Evolutionary conservation across 1,284 basidiomycete genomes (phyloP).

Genomic region (Pterula multifida): DNA sequence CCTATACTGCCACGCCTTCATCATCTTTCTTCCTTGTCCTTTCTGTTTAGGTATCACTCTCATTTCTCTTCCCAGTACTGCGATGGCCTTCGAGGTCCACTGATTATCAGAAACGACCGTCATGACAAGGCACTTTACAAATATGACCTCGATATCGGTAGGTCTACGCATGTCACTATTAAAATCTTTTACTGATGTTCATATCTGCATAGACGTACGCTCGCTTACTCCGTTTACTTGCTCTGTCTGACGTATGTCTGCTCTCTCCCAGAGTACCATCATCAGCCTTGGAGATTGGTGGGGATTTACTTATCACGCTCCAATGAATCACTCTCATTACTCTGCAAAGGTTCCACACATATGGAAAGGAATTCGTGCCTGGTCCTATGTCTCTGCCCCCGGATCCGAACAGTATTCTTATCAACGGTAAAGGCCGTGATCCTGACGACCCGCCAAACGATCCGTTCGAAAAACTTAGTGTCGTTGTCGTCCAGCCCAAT

Average conservation of each 20-base stretch:
- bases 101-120: constrained; percentile 7
- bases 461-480: constrained; percentile 9
- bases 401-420: constrained; percentile 6
- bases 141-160: constrained; percentile 8
- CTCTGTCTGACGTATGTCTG: background rate
- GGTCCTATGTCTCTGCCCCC: background rate
- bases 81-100: constrained; percentile 6
- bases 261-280: background rate
- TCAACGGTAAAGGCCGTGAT: constrained; percentile 14
- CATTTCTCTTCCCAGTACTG: constrained; percentile 20
- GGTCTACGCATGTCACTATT: too few relatives aligned
- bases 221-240: background rate
- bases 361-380: background rate
- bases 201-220: constrained; percentile 1
- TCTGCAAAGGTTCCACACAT: background rate
- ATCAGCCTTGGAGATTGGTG: background rate
- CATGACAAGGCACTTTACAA: constrained; percentile 5
- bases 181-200: too few relatives aligned
- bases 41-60: constrained; percentile 30
- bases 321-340: background rate
- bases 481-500: background rate
- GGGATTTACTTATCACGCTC: background rate
- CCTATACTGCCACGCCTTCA: background rate
- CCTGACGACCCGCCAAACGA: constrained; percentile 5
- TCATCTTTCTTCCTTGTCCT: background rate